These are phyloP conservation scores for Yamadazyma kitorensis DNA, from an alignment of 805 yeast species.

Conservation along the genomic window DNA sequence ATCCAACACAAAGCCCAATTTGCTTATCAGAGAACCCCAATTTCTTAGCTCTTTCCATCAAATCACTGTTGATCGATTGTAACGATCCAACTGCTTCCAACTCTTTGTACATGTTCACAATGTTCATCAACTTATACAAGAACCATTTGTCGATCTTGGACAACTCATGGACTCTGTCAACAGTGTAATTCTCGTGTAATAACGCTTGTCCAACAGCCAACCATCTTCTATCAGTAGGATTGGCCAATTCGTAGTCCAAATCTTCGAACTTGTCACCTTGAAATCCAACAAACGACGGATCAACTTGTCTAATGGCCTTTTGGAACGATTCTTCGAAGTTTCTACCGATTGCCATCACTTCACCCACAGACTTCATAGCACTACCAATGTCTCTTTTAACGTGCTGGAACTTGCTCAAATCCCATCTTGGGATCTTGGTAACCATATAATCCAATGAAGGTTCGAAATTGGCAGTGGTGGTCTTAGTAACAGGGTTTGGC, in stretches of 20 bases:
- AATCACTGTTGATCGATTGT: slow-evolving; percentile 60
- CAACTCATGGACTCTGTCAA: slow-evolving; percentile 85
- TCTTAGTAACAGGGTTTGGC: slow-evolving; percentile 91
- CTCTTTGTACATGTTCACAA: slow-evolving; percentile 84
- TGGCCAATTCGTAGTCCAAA: slow-evolving; percentile 71
- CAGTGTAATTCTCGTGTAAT: slow-evolving; percentile 85
- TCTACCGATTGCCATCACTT: slow-evolving; percentile 96
- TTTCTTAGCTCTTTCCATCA: slow-evolving; percentile 79
- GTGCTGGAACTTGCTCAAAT: slow-evolving; percentile 90
- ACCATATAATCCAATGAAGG: slow-evolving; percentile 97
- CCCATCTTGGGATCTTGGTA: slow-evolving; percentile 99
- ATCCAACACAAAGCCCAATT: slow-evolving; percentile 72
- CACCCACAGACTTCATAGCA: slow-evolving; percentile 98
- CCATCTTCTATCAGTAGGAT: slow-evolving; percentile 96
- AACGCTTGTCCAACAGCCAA: slow-evolving; percentile 97
- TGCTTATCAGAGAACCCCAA: slow-evolving; percentile 95
- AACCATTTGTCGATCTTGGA: slow-evolving; percentile 97
- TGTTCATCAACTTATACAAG: slow-evolving; percentile 86
- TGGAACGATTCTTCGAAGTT: slow-evolving; percentile 97
- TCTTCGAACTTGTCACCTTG: slow-evolving; percentile 81
- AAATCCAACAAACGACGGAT: slow-evolving; percentile 86
- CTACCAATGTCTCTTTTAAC: slow-evolving; percentile 93
- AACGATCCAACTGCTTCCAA: slow-evolving; percentile 60
- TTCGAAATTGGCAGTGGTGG: slow-evolving; percentile 95
- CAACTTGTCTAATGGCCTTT: slow-evolving; percentile 95